Base-by-base conservation (phyloP, 164 flowering plant genomes). In the Sextonia rubra region DNA sequence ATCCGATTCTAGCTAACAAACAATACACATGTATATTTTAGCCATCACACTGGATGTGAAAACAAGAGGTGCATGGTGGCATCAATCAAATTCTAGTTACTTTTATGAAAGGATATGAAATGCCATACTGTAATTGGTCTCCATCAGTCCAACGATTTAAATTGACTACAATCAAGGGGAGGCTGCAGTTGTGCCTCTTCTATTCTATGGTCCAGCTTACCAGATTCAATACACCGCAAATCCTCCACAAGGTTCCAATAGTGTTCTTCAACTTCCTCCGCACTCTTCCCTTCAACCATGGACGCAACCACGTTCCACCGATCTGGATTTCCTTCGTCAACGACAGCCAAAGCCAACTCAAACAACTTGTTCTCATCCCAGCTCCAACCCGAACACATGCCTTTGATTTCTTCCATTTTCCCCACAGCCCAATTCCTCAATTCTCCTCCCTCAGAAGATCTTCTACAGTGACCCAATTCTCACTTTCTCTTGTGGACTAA, bases 331-430 rank as follows among this genome's bases (percentile, higher is more conserved):
- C 77, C 70, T 61, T 88, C 90, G 23, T 84, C 87, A 2, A 86
- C 88, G 47, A 83, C 81, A 6, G 91, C 88, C 71, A 90, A 72
- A 70, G 91, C 94, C 74, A 87, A 62, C 79, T 90, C 94, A 78
- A 90, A 90, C 84, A 82, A 25, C 82, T 90, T 88, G 81, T 90
- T 90, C 85, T 88, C 90, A 69, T 88, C 89, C 90, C 91, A 87
- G 69, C 86, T 90, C 94, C 94, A 90, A 25, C 74, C 83, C 32
- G 79, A 77, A 55, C 76, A 69, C 64, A 75, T 60, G 66, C 69
- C 73, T 18, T 69, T 71, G 73, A 78, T 74, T 17, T 72, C 81
- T 37, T 73, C 85, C 87, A 86, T 83, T 44, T 3, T 29, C 44
- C 27, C 48, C 75, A 56, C 4, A 64, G 22, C 29, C 56, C 52